A percentile compares a stretch with the other conserved stretches of the same genome.
These are phyloP conservation scores for Suillus subalutaceus DNA, from an alignment of 768 basidiomycete genomes.

Conservation along the genomic window DNA sequence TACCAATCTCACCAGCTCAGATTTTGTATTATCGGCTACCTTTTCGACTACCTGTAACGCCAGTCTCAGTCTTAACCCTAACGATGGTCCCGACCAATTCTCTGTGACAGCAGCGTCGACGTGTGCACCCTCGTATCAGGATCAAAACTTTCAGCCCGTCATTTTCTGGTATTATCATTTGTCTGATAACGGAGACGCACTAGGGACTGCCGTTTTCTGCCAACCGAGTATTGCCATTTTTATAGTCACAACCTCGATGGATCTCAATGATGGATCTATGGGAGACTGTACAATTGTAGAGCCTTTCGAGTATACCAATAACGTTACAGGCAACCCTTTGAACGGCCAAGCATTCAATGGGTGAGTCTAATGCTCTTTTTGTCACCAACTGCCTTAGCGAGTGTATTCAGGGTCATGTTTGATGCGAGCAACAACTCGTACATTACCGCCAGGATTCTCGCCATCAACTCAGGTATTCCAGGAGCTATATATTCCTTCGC, in stretches of 20 bases:
- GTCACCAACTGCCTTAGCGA: background rate
- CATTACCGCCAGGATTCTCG: constrained; percentile 51
- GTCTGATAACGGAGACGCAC: constrained; percentile 28
- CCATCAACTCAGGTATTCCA: constrained; percentile 56
- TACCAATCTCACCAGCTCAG: constrained; percentile 19
- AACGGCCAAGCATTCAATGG: constrained; percentile 61
- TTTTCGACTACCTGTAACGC: constrained; percentile 52
- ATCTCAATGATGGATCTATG: constrained; percentile 47
- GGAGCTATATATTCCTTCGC: constrained; percentile 63
- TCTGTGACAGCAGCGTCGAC: constrained; percentile 45
- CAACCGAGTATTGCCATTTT: constrained; percentile 49
- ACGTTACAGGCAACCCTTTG: constrained; percentile 50
- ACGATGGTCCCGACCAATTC: constrained; percentile 47
- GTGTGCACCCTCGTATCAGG: constrained; percentile 31
- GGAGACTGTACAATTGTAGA: constrained; percentile 37
- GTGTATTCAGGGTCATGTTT: constrained; percentile 43
- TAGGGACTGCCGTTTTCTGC: constrained; percentile 61
- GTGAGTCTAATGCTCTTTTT: constrained; percentile 37
- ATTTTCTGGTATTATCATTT: constrained; percentile 68
- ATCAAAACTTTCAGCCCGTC: constrained; percentile 52
- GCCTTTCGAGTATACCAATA: constrained; percentile 44
- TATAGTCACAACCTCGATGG: constrained; percentile 45
- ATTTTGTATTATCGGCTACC: constrained; percentile 44
- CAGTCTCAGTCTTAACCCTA: constrained; percentile 40
- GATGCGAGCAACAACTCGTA: constrained; percentile 42